Conservation (phyloP, 768 basidiomycete genomes). For the Suillus sp. region DNA sequence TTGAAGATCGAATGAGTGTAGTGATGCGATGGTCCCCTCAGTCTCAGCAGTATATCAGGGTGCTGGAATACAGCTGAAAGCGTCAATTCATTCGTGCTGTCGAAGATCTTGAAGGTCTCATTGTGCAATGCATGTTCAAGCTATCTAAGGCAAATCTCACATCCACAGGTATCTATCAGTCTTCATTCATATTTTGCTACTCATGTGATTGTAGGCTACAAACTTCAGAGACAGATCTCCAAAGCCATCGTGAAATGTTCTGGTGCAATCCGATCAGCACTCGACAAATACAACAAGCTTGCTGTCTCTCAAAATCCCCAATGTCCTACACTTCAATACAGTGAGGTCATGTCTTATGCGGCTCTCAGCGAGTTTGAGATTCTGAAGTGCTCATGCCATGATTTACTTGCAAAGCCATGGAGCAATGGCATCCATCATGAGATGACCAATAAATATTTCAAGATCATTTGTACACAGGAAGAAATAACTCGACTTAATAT, state of each 20-base stretch:
- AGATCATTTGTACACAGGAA: slow-evolving; percentile 25
- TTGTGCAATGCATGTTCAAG: not conserved
- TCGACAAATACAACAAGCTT: slow-evolving; percentile 34
- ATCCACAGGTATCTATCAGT: not conserved
- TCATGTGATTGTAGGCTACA: slow-evolving; percentile 22
- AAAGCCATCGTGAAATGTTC: slow-evolving; percentile 35
- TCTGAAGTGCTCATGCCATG: slow-evolving; percentile 30
- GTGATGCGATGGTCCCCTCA: slow-evolving; percentile 29
- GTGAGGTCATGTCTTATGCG: slow-evolving; percentile 19
- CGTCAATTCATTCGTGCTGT: not conserved
- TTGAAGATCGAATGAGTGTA: slow-evolving; percentile 30
- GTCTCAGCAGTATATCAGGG: slow-evolving; percentile 26
- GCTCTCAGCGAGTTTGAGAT: slow-evolving; percentile 36
- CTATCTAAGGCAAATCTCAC: not conserved
- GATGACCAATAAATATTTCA: slow-evolving; percentile 27
- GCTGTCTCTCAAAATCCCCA: slow-evolving; percentile 19
- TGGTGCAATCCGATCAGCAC: slow-evolving; percentile 34
- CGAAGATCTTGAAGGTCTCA: not conserved
- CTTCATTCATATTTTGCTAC: not conserved
- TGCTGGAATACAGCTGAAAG: slow-evolving; percentile 6
- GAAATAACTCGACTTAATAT: slow-evolving; percentile 30
- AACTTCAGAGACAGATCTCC: slow-evolving; percentile 36
- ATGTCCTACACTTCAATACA: slow-evolving; percentile 24
- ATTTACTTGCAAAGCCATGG: slow-evolving; percentile 34
- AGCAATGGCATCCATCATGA: slow-evolving; percentile 11